These are phyloP conservation scores for Kitagawia praeruptora DNA, from an alignment of 129 eudicot genomes.

Conservation along the genomic window DNA sequence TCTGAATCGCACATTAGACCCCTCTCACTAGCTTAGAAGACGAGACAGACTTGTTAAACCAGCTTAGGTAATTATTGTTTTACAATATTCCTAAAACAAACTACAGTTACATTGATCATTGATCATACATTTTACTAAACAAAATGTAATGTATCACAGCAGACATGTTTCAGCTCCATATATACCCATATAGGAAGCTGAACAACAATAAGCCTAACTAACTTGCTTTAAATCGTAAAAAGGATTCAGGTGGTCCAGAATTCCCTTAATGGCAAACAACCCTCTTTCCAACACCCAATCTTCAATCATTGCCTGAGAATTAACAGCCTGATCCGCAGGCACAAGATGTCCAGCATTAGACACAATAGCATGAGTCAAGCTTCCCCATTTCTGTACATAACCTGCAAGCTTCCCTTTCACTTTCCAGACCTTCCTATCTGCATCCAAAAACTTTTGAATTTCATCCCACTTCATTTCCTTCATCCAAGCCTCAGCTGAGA, in stretches of 20 bases:
- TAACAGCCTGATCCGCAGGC: slow-evolving; percentile 71
- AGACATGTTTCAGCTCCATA: background rate
- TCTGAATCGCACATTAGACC: too few relatives aligned
- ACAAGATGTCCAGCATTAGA: slow-evolving; percentile 82
- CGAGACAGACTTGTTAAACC: too few relatives aligned
- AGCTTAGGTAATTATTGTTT: background rate
- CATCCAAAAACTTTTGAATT: slow-evolving; percentile 35
- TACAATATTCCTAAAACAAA: background rate
- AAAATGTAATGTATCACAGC: too few relatives aligned
- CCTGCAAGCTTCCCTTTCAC: slow-evolving; percentile 64
- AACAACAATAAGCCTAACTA: too few relatives aligned
- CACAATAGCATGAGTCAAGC: slow-evolving; percentile 69
- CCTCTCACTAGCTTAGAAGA: too few relatives aligned
- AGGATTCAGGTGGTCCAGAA: background rate
- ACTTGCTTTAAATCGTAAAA: background rate
- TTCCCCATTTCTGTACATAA: slow-evolving; percentile 71
- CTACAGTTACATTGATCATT: background rate
- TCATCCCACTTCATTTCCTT: slow-evolving; percentile 73
- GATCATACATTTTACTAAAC: too few relatives aligned
- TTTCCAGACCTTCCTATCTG: slow-evolving; percentile 67
- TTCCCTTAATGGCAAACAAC: slow-evolving; percentile 28
- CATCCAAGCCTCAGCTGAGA: slow-evolving; percentile 69
- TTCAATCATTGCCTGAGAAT: slow-evolving; percentile 81
- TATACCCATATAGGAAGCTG: background rate
- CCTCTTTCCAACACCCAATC: slow-evolving; percentile 75